Conservation (phyloP, 352 stramenopile species). For the Pythium pyrilobum region DNA sequence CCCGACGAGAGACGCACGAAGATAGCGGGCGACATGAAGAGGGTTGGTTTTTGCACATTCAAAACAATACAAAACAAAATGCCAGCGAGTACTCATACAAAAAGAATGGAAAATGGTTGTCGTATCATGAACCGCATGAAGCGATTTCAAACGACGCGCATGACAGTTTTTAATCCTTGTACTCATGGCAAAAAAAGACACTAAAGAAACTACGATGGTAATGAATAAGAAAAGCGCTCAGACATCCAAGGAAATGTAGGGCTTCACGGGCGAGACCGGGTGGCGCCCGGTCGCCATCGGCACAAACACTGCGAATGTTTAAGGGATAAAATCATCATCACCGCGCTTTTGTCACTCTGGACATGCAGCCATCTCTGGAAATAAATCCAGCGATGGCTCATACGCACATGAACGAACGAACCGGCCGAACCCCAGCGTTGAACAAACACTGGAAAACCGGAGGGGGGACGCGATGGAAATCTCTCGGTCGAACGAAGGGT, state of each 20-base stretch:
- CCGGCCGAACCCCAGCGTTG: conserved; percentile 16
- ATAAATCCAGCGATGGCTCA: not conserved
- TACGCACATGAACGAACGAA: not conserved
- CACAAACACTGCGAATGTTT: conserved; percentile 87
- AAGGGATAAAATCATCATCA: conserved; percentile 79
- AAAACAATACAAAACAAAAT: not conserved
- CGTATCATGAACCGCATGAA: conserved; percentile 23
- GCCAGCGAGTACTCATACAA: conserved; percentile 26
- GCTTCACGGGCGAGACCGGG: conserved; percentile 55
- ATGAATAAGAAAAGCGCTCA: conserved; percentile 27
- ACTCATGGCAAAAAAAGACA: no score
- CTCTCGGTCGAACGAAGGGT: conserved; percentile 39
- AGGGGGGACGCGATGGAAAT: not conserved
- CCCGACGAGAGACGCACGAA: no score
- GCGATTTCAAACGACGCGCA: conserved; percentile 29
- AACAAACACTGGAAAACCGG: conserved; percentile 43
- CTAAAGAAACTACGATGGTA: no score
- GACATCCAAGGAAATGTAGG: conserved; percentile 45
- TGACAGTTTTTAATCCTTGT: conserved; percentile 29
- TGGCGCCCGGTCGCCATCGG: conserved; percentile 62
- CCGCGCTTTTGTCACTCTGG: conserved; percentile 28
- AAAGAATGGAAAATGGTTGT: conserved; percentile 31
- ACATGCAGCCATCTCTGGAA: conserved; percentile 5
- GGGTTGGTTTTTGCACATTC: not conserved
- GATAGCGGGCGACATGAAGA: no score